These are phyloP conservation scores for Sideroxylon spinosum DNA, from an alignment of 179 eudicot genomes.

Conservation along the genomic window DNA sequence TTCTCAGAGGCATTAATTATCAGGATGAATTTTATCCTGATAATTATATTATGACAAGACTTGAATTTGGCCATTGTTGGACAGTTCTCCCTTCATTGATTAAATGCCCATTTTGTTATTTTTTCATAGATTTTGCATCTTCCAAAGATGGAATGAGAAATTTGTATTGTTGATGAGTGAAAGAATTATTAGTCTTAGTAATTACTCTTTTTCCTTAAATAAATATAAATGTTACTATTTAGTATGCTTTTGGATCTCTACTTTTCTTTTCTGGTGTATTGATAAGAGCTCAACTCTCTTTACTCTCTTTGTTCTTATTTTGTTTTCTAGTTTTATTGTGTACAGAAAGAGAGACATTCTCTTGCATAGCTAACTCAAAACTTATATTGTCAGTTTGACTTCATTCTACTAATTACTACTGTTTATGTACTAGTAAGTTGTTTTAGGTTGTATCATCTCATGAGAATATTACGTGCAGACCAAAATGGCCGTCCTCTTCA, in stretches of 20 bases:
- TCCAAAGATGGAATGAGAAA: too few species aligned
- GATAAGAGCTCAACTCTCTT: background rate
- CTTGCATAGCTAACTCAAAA: background rate
- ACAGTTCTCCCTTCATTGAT: too few species aligned
- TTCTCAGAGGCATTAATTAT: too few species aligned
- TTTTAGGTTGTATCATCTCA: background rate
- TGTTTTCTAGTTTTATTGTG: background rate
- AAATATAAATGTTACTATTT: too few species aligned
- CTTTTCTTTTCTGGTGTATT: background rate
- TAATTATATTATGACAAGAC: too few species aligned
- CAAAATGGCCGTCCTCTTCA: constrained; percentile 96
- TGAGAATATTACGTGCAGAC: constrained; percentile 50
- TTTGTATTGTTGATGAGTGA: too few species aligned
- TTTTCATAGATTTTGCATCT: too few species aligned
- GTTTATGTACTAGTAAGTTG: background rate
- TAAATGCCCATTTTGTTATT: too few species aligned
- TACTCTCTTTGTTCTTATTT: background rate
- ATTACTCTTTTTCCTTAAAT: too few species aligned
- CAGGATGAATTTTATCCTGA: too few species aligned
- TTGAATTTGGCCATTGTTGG: too few species aligned
- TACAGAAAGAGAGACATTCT: background rate
- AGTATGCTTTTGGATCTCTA: background rate
- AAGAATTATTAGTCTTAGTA: too few species aligned
- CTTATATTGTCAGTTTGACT: background rate
- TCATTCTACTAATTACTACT: background rate